A percentile compares a stretch with the other conserved stretches of the same genome.
phyloP scores from a whole-genome alignment of 352 stramenopile genomes.

The Globisporangium perplexum region DNA sequence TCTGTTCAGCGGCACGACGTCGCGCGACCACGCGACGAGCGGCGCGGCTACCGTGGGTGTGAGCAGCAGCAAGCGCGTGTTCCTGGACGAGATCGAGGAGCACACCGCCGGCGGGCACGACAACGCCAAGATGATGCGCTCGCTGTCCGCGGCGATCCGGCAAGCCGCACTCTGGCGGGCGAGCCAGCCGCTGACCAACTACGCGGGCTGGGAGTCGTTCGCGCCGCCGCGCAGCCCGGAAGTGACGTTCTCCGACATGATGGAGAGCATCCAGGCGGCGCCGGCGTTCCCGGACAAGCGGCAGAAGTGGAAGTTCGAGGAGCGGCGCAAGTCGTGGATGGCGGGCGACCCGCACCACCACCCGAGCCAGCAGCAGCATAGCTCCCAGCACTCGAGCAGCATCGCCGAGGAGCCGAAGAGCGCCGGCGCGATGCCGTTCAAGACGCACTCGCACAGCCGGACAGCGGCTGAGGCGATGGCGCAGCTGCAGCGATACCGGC shows the following conservation, averaged over 20 bases:
- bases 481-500: conserved; percentile 14
- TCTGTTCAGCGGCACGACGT: conserved; percentile 62
- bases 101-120: conserved; percentile 45
- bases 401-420: conserved; percentile 2
- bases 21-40: conserved; percentile 35
- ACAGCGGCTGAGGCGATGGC: conserved; percentile 11
- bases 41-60: conserved; percentile 7
- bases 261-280: conserved; percentile 45
- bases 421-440: conserved; percentile 16
- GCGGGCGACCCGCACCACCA: conserved; percentile 34
- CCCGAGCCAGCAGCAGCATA: neutral
- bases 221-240: conserved; percentile 46
- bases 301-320: conserved; percentile 45
- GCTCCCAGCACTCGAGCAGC: conserved; percentile 12
- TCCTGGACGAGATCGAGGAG: conserved; percentile 72
- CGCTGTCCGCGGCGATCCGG: conserved; percentile 68
- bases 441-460: conserved; percentile 29
- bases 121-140: conserved; percentile 67
- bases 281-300: conserved; percentile 44
- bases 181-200: conserved; percentile 63
- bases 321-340: conserved; percentile 75
- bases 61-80: conserved; percentile 22
- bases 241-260: conserved; percentile 72
- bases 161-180: conserved; percentile 74
- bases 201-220: conserved; percentile 64